Conservation (phyloP, 2,329 filamentous ascomycete species). For the Sporothrix luriei region DNA sequence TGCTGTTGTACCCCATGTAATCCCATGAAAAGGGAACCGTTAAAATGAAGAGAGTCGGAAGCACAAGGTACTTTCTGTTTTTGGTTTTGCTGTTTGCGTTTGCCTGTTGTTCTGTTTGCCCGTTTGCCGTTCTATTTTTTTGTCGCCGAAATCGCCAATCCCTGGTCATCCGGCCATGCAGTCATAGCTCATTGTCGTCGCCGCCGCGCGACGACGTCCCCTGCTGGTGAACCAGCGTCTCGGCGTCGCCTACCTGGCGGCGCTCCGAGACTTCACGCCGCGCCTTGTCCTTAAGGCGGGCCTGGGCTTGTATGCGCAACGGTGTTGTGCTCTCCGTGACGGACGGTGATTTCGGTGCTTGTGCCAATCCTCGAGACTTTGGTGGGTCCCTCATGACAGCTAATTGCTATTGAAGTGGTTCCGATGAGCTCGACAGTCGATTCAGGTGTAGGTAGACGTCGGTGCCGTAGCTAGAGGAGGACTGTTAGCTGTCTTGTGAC, state of each 20-base stretch:
- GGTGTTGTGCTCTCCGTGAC: slow-evolving; percentile 41
- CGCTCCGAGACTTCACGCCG: slow-evolving; percentile 76
- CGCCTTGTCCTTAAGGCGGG: slow-evolving; percentile 62
- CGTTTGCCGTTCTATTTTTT: slow-evolving; percentile 8
- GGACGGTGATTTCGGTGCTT: slow-evolving; percentile 17
- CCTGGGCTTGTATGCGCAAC: slow-evolving; percentile 62
- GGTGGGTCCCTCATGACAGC: slow-evolving; percentile 82
- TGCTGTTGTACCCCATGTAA: slow-evolving; percentile 27
- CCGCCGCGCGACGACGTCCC: slow-evolving; percentile 39
- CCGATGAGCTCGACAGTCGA: slow-evolving; percentile 89
- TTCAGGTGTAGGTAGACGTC: slow-evolving; percentile 99
- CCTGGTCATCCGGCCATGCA: slow-evolving; percentile 24
- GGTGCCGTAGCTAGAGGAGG: slow-evolving; percentile 76
- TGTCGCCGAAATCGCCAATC: neutral
- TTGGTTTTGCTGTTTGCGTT: slow-evolving; percentile 12
- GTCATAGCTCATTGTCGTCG: slow-evolving; percentile 45
- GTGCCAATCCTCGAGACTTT: slow-evolving; percentile 67
- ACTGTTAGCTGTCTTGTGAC: neutral
- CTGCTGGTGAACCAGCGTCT: slow-evolving; percentile 68
- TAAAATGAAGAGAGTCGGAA: slow-evolving; percentile 28
- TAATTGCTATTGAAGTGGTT: slow-evolving; percentile 94
- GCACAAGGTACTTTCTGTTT: slow-evolving; percentile 13
- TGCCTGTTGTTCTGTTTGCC: slow-evolving; percentile 14
- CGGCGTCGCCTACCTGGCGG: slow-evolving; percentile 86
- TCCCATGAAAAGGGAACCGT: slow-evolving; percentile 33